Percentiles rank a stretch among this genome's conserved stretches.
phyloP scores from a whole-genome alignment of 2,329 filamentous ascomycete genomes.

The Periconia sp. region DNA sequence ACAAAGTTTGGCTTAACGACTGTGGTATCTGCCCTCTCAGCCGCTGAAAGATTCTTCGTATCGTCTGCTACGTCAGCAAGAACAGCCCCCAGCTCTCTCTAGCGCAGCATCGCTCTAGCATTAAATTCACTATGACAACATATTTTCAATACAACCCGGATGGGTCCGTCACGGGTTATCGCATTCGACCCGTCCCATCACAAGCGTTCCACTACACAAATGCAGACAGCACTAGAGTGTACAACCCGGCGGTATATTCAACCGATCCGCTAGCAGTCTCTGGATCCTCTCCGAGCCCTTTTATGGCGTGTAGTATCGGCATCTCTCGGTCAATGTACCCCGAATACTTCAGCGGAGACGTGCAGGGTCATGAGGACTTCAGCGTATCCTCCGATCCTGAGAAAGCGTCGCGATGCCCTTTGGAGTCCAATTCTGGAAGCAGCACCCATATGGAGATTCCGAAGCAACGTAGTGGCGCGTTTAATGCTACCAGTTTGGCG shows the following conservation, averaged over 20 bases:
- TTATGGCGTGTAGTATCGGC: not conserved
- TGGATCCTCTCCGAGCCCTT: not conserved
- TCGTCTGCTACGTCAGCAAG: too few species aligned
- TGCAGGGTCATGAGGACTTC: not conserved
- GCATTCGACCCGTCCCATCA: not conserved
- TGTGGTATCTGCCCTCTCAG: too few species aligned
- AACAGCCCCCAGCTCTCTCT: too few species aligned
- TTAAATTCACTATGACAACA: slow-evolving; percentile 1
- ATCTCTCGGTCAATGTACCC: not conserved
- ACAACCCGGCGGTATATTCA: not conserved
- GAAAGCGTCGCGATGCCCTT: too few species aligned
- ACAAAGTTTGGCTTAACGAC: too few species aligned
- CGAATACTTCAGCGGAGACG: not conserved
- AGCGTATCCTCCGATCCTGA: not conserved
- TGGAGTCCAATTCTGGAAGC: too few species aligned
- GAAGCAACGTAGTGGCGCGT: too few species aligned
- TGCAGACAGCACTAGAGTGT: not conserved
- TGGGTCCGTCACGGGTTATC: not conserved
- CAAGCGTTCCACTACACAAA: not conserved
- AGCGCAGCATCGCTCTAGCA: too few species aligned
- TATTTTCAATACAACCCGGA: slow-evolving; percentile 3
- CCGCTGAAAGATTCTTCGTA: too few species aligned
- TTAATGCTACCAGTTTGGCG: not conserved
- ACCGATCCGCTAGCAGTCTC: too few species aligned
- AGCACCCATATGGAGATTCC: too few species aligned